Evolutionary conservation across 1,284 basidiomycete species (phyloP), one percentile per base, ranked within the genome.

Genomic region (Apiotrichum veenhuisii): DNA sequence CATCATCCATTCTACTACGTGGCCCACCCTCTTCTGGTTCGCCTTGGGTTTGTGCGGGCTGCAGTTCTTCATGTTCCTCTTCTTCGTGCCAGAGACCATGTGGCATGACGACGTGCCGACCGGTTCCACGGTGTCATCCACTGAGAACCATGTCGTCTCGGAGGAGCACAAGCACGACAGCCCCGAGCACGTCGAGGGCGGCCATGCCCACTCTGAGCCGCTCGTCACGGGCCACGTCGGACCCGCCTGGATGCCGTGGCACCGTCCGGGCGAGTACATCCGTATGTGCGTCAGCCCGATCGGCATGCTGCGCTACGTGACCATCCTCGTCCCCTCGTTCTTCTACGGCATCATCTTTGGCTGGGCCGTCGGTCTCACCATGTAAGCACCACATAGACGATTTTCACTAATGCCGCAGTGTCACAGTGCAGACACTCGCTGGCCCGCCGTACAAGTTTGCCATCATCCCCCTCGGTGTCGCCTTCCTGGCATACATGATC

Each of bases 1-100:
- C 10, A 67, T 77, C 40, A 54, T 68, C 37, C 44, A 71, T 44
- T 61, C 62, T 10, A 55, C 54, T 10, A 51, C 60, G 0, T 68
- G 66, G 59, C 70, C 69, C 56, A 55, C 61, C 50, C 54, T 73
- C 34, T 76, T 74, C 68, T 76, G 74, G 67, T 58, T 76, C 54
- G 58, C 62, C 46, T 57, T 73, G 10, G 72, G 65, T 30, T 61
- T 77, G 8, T 37, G 68, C 27, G 58, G 45, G 9, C 50, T 59
- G 17, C 53, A 59, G 41, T n/a, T 59, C 34, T 7, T 55, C 8
- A 33, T 55, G 33, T 23, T 52, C 26, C 61, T 71, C 52, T 64
- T 74, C 52, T 54, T 76, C 50, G 68, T 75, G 1, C 73, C 73
- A 8, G 74, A 77, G 54, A 77, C 75, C 0, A 64, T 70, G 30